phyloP scores from a whole-genome alignment of 2,329 filamentous ascomycete genomes.

The Mycogone perniciosa region DNA sequence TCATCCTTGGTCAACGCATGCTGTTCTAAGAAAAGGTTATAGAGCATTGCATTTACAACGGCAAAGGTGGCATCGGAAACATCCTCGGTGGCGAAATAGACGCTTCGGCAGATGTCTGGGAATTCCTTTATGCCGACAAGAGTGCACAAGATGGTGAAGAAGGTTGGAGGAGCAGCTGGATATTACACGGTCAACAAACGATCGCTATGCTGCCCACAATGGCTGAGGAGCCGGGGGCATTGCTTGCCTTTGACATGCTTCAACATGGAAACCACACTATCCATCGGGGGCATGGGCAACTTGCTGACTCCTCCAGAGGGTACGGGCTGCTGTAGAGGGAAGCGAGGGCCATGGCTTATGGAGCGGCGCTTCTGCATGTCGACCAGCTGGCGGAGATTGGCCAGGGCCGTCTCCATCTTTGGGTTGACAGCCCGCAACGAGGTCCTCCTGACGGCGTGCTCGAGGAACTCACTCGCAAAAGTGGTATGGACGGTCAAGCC shows the following conservation, averaged over 20 bases:
- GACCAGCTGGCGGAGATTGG: constrained; percentile 47
- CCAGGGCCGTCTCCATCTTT: constrained; percentile 47
- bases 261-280: constrained; percentile 42
- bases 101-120: constrained; percentile 40
- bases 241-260: constrained; percentile 41
- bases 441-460: constrained; percentile 44
- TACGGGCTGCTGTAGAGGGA: constrained; percentile 39
- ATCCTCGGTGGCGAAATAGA: constrained; percentile 48
- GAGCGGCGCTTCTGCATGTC: constrained; percentile 40
- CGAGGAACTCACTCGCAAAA: constrained; percentile 50
- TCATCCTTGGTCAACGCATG: constrained; percentile 30
- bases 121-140: constrained; percentile 46
- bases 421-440: constrained; percentile 40
- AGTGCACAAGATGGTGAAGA: constrained; percentile 45
- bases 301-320: constrained; percentile 43
- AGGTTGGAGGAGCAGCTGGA: constrained; percentile 38
- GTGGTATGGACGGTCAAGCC: constrained; percentile 44
- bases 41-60: constrained; percentile 43
- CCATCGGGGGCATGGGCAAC: constrained; percentile 48
- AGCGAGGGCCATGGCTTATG: constrained; percentile 37
- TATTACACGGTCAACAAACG: not conserved
- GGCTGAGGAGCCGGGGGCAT: not conserved
- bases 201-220: not conserved
- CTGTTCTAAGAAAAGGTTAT: constrained; percentile 45
- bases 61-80: constrained; percentile 45